These are phyloP conservation scores for Flaveria robusta DNA, from an alignment of 129 eudicot genomes.

Conservation along the genomic window DNA sequence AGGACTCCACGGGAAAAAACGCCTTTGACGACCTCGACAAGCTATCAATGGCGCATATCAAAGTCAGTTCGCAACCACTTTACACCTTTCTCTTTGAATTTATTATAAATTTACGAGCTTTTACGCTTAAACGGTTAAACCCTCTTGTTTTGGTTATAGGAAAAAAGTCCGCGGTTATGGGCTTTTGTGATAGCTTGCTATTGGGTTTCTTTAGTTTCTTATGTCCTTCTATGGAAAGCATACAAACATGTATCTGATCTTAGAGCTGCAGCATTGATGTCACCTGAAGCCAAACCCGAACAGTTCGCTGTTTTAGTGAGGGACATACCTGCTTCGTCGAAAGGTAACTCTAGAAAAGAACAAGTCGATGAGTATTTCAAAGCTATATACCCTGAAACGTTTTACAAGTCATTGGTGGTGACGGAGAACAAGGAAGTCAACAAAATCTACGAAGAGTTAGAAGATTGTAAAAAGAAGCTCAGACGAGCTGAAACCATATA, in stretches of 20 bases:
- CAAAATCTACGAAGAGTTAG: slow-evolving; percentile 71
- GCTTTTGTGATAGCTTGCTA: slow-evolving; percentile 58
- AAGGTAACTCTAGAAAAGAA: slow-evolving; percentile 54
- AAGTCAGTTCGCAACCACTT: slow-evolving; percentile 47
- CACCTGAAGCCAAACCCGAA: slow-evolving; percentile 61
- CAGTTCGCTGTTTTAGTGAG: slow-evolving; percentile 89
- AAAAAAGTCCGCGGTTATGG: slow-evolving; percentile 60
- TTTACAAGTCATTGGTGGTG: slow-evolving; percentile 69
- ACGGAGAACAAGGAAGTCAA: slow-evolving; percentile 71
- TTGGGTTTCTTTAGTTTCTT: slow-evolving; percentile 77
- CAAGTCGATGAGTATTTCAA: slow-evolving; percentile 76
- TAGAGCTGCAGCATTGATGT: slow-evolving; percentile 63
- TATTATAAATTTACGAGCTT: not conserved
- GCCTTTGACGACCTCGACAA: slow-evolving; percentile 73
- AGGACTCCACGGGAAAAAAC: slow-evolving; percentile 61
- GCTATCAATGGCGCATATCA: slow-evolving; percentile 79
- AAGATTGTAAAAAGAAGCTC: slow-evolving; percentile 72
- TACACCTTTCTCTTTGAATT: not conserved
- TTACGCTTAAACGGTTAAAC: not conserved
- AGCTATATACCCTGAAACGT: slow-evolving; percentile 74
- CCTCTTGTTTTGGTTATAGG: slow-evolving; percentile 48
- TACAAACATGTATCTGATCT: slow-evolving; percentile 72
- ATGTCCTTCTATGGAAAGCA: slow-evolving; percentile 80
- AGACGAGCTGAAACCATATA: slow-evolving; percentile 65
- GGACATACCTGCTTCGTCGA: slow-evolving; percentile 62